Evolutionary conservation across 768 basidiomycete genomes (phyloP), one percentile per base, ranked within the genome.

Genomic region (Mycena rosella): DNA sequence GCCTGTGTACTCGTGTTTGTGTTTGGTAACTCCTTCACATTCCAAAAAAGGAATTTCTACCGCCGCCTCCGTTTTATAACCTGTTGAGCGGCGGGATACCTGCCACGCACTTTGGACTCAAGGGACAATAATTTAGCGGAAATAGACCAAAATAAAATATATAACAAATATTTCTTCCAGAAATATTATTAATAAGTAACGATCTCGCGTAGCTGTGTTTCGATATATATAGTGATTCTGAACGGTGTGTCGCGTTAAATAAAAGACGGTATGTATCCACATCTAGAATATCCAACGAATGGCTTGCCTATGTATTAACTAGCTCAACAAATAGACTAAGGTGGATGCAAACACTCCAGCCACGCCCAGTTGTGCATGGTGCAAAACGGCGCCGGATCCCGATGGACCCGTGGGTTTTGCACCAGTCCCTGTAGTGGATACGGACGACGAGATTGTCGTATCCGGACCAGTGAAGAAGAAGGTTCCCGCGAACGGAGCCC

Each of bases 391-490:
- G 8, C 48, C 48, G 11, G 59, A 60, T 0, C 34, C 22, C 47
- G 47, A 1, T 15, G 24, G 3, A 27, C 10, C 42, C 5, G 42
- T 40, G 38, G 38, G 17, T 18, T 11, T 40, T 40, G 44, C 22
- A 4, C 44, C 44, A 18, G 47, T 49, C 18, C 5, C 36, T n/a
- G 59, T 24, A 15, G 48, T 51, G 26, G 59, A 42, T 17, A 17
- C 59, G 13, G 59, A 60, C 36, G 36, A 9, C 22, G 59, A 18
- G 13, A 15, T 63, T 62, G 69, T 63, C 67, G 75, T 71, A 44
- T 73, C 74, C 7, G 82, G 77, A 3, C 81, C 82, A 18, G 80
- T 79, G 32, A 83, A 72, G 74, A 85, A 85, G 72, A 79, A 85
- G 51, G 79, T 83, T 36, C 84, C 84, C 20, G 81, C 83, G 47